Conservation (phyloP, 73 alveolate genomes). For the Effrenium voratum region DNA sequence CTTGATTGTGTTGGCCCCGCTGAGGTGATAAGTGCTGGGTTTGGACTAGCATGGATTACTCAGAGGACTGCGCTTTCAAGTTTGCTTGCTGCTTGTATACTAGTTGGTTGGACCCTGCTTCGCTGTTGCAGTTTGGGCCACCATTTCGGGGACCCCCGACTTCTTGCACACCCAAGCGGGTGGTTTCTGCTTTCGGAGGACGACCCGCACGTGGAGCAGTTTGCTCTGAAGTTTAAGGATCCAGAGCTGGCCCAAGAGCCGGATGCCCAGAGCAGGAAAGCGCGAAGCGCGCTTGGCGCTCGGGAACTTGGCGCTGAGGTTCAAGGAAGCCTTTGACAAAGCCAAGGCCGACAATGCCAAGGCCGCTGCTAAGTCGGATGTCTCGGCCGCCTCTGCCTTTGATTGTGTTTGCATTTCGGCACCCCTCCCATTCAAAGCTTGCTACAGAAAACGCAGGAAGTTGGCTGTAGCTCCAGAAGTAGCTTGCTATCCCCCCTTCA, state of each 20-base stretch:
- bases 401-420: not conserved
- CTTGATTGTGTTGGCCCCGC: not conserved
- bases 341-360: slow-evolving; percentile 40
- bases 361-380: no score
- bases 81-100: no score
- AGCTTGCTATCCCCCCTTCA: no score
- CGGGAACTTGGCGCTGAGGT: not conserved
- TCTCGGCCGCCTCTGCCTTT: no score
- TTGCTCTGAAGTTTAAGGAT: slow-evolving; percentile 96
- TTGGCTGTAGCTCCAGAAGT: no score
- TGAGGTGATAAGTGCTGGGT: slow-evolving; percentile 11
- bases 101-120: no score
- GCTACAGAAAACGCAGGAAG: no score
- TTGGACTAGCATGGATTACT: not conserved
- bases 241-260: slow-evolving; percentile 95
- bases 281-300: not conserved
- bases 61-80: not conserved
- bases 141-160: no score
- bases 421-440: not conserved
- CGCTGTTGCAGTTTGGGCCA: no score
- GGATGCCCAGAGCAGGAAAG: not conserved
- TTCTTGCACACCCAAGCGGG: no score
- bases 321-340: slow-evolving; percentile 44
- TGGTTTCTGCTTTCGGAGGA: no score
- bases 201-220: slow-evolving; percentile 96